These are phyloP conservation scores for Ilyonectria mors-panacis DNA, from an alignment of 2,329 filamentous ascomycete species.

Conservation along the genomic window DNA sequence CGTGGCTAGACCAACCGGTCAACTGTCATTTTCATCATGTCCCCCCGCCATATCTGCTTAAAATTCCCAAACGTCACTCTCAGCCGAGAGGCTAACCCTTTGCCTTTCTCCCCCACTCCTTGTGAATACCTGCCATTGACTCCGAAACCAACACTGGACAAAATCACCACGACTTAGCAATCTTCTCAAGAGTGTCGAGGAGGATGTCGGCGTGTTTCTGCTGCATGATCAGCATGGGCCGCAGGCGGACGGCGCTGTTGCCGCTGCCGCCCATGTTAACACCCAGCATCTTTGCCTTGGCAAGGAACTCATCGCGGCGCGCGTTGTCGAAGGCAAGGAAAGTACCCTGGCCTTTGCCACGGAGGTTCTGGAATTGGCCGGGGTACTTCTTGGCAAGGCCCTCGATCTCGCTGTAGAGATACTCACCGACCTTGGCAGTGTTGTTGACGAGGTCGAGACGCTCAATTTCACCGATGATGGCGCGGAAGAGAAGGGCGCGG, in stretches of 20 bases:
- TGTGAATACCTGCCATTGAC: not conserved
- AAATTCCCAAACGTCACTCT: not conserved
- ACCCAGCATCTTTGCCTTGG: slow-evolving; percentile 83
- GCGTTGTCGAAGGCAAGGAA: slow-evolving; percentile 95
- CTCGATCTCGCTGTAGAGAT: slow-evolving; percentile 81
- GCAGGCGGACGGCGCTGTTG: slow-evolving; percentile 79
- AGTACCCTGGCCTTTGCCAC: slow-evolving; percentile 89
- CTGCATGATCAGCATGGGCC: slow-evolving; percentile 95
- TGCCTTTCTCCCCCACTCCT: not conserved
- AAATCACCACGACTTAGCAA: slow-evolving; percentile 65
- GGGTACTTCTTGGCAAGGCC: slow-evolving; percentile 79
- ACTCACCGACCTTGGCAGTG: slow-evolving; percentile 84
- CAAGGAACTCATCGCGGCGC: slow-evolving; percentile 83
- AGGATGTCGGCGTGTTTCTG: slow-evolving; percentile 91
- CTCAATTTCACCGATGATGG: slow-evolving; percentile 87
- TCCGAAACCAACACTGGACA: not conserved
- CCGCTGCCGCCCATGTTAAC: slow-evolving; percentile 92
- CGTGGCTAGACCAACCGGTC: not conserved
- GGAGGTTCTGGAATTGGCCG: slow-evolving; percentile 83
- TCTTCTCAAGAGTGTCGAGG: slow-evolving; percentile 83
- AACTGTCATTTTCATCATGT: not conserved
- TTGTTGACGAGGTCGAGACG: slow-evolving; percentile 82
- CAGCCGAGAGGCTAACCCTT: not conserved
- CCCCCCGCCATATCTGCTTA: not conserved
- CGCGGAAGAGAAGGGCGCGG: slow-evolving; percentile 86